These are phyloP conservation scores for Penicillium lagena DNA, from an alignment of 495 filamentous ascomycete genomes.

Conservation along the genomic window DNA sequence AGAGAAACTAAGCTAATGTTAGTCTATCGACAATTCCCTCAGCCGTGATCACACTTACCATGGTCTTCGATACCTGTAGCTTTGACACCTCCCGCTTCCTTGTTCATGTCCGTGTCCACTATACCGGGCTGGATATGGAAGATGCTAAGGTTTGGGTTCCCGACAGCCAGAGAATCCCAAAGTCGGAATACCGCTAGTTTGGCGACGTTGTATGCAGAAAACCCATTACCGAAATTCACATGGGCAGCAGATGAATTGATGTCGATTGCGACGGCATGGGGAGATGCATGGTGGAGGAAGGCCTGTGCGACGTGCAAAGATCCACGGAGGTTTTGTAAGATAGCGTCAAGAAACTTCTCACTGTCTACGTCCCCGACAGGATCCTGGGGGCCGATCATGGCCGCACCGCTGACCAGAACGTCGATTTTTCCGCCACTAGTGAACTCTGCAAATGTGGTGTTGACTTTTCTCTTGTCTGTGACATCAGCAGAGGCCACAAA, in stretches of 20 bases:
- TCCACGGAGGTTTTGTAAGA: conserved; percentile 32
- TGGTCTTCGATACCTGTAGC: conserved; percentile 29
- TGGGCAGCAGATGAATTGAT: conserved; percentile 31
- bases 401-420: conserved; percentile 19
- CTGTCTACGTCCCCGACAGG: conserved; percentile 17
- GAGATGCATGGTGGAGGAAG: conserved; percentile 30
- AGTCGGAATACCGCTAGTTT: conserved; percentile 37
- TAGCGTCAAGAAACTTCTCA: conserved; percentile 23
- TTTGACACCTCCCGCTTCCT: conserved; percentile 24
- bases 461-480: conserved; percentile 32
- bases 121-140: conserved; percentile 43
- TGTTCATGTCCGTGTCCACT: conserved; percentile 35
- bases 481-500: conserved; percentile 29
- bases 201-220: conserved; percentile 29
- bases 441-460: conserved; percentile 21
- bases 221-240: conserved; percentile 21
- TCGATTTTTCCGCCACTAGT: conserved; percentile 21
- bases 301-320: conserved; percentile 29
- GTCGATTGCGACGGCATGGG: conserved; percentile 30
- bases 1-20: conserved; percentile 12
- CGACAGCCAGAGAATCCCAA: conserved; percentile 26
- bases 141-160: conserved; percentile 31
- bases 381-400: conserved; percentile 22
- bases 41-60: conserved; percentile 19
- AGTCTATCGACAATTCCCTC: background rate